phyloP scores from a whole-genome alignment of 1,284 basidiomycete species.

The Pseudozyma pruni region DNA sequence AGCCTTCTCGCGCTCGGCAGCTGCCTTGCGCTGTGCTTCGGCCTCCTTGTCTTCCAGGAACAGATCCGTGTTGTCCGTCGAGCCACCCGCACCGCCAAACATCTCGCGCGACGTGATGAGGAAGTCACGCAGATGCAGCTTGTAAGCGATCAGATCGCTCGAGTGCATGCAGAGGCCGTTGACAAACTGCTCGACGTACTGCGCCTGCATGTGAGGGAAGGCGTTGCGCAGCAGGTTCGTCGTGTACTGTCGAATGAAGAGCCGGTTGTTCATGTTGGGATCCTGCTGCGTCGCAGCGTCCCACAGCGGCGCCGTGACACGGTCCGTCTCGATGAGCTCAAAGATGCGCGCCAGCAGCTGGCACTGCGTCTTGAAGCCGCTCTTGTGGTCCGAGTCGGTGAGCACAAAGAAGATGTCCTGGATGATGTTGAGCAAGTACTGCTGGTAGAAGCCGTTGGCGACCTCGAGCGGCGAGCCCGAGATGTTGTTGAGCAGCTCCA shows the following conservation, averaged over 20 bases:
- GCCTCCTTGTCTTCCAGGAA: constrained; percentile 95
- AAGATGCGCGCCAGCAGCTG: constrained; percentile 83
- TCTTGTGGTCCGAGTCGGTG: constrained; percentile 98
- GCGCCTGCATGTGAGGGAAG: constrained; percentile 68
- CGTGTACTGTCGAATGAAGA: constrained; percentile 88
- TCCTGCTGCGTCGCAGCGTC: constrained; percentile 79
- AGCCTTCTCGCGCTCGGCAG: constrained; percentile 85
- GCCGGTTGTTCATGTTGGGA: constrained; percentile 80
- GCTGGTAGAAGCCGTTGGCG: constrained; percentile 84
- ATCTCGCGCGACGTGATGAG: constrained; percentile 73
- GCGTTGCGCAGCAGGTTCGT: constrained; percentile 74
- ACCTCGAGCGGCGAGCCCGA: constrained; percentile 81
- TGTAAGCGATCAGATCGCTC: constrained; percentile 80
- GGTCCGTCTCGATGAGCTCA: constrained; percentile 86
- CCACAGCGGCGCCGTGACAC: constrained; percentile 85
- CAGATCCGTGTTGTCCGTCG: constrained; percentile 81
- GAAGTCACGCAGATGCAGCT: constrained; percentile 85
- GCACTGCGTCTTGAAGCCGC: constrained; percentile 72
- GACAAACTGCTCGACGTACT: constrained; percentile 70
- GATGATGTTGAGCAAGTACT: constrained; percentile 90
- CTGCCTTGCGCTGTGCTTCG: constrained; percentile 77
- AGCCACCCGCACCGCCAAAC: constrained; percentile 69
- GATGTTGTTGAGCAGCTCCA: constrained; percentile 97
- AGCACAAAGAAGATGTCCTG: constrained; percentile 98
- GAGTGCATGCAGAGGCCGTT: constrained; percentile 84